These are phyloP conservation scores for Fusarium hainanense DNA, from an alignment of 2,329 filamentous ascomycete species.

Conservation along the genomic window DNA sequence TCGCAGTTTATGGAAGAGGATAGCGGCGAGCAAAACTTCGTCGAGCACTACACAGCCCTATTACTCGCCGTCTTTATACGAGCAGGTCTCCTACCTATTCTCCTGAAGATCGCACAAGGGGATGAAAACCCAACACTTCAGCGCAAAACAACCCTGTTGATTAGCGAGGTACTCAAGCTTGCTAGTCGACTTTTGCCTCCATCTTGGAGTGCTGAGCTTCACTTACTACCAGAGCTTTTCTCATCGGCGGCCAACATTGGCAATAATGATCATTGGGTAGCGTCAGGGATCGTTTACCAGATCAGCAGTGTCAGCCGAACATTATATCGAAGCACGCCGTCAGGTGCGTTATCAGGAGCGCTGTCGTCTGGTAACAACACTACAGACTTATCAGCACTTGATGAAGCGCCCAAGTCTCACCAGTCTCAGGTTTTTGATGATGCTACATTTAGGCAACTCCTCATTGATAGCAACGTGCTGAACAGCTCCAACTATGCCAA, in stretches of 20 bases:
- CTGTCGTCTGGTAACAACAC: conserved; percentile 58
- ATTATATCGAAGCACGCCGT: conserved; percentile 79
- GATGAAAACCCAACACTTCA: conserved; percentile 76
- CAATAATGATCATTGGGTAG: conserved; percentile 78
- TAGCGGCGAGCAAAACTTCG: conserved; percentile 81
- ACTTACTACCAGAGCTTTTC: conserved; percentile 88
- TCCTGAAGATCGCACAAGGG: conserved; percentile 74
- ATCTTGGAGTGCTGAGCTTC: conserved; percentile 83
- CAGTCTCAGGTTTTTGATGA: conserved; percentile 65
- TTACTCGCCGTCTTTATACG: conserved; percentile 87
- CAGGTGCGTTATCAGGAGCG: conserved; percentile 52
- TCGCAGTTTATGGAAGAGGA: conserved; percentile 72
- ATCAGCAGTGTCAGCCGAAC: conserved; percentile 98
- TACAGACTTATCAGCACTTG: conserved; percentile 61
- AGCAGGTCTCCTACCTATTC: conserved; percentile 74
- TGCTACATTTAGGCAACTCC: conserved; percentile 70
- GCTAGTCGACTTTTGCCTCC: conserved; percentile 86
- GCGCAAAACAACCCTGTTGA: conserved; percentile 88
- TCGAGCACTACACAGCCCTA: conserved; percentile 93
- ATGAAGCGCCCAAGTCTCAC: conserved; percentile 66
- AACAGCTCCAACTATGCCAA: conserved; percentile 91
- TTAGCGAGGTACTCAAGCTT: conserved; percentile 91
- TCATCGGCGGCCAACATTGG: conserved; percentile 78
- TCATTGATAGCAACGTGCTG: conserved; percentile 85
- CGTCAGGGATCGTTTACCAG: conserved; percentile 93